Evolutionary conservation across 345 rosid species (phyloP).

Genomic region (Sonneratia caseolaris): DNA sequence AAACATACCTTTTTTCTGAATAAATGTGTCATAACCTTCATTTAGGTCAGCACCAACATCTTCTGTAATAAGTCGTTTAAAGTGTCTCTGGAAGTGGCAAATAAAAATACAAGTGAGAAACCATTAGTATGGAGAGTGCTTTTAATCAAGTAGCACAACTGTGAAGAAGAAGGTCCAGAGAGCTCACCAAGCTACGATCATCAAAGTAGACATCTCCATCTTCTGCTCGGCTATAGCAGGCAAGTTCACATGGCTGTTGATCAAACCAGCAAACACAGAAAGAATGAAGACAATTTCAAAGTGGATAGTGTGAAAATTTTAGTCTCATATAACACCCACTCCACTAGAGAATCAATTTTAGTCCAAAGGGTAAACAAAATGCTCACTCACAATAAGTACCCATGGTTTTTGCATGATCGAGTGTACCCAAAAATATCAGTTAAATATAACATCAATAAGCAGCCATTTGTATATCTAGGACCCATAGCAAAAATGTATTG

Average conservation of each 20-base stretch:
- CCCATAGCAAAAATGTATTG: background rate
- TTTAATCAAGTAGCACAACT: background rate
- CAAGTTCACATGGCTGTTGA: slow-evolving; percentile 79
- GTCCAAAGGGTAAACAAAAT: background rate
- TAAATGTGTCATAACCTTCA: slow-evolving; percentile 83
- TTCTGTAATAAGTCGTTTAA: slow-evolving; percentile 65
- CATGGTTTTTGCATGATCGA: background rate
- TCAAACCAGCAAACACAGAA: slow-evolving; percentile 4
- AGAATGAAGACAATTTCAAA: background rate
- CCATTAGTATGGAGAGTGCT: background rate
- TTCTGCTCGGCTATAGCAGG: slow-evolving; percentile 80
- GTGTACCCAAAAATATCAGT: background rate
- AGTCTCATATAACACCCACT: background rate
- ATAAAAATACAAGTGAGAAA: slow-evolving; percentile 10
- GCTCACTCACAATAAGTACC: background rate
- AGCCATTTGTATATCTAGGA: background rate
- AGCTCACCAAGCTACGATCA: slow-evolving; percentile 69
- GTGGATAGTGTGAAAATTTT: background rate
- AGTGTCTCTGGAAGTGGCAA: slow-evolving; percentile 55
- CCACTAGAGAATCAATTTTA: background rate
- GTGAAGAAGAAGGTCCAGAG: slow-evolving; percentile 5
- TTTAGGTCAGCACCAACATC: slow-evolving; percentile 89
- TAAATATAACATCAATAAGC: background rate
- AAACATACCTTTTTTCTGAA: slow-evolving; percentile 59
- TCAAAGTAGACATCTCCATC: slow-evolving; percentile 78